Evolutionary conservation across 2,329 filamentous ascomycete species (phyloP).

Genomic region (Cercospora sp.): DNA sequence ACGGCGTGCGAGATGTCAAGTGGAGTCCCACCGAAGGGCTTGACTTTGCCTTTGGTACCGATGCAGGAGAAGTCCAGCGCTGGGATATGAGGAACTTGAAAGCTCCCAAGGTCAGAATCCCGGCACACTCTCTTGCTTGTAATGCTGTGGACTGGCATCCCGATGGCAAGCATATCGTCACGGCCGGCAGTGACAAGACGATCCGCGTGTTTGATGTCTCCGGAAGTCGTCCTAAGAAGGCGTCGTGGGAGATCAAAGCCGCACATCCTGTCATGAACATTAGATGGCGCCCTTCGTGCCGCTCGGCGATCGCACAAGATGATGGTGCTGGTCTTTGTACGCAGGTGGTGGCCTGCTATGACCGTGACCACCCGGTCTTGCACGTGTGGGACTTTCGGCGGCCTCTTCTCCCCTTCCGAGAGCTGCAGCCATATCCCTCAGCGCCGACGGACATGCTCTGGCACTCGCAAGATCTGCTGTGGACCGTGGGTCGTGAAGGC

Average conservation of each 20-base stretch:
- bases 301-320: constrained; percentile 53
- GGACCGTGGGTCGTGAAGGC: constrained; percentile 63
- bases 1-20: constrained; percentile 62
- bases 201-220: constrained; percentile 67
- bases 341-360: constrained; percentile 63
- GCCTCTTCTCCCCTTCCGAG: constrained; percentile 61
- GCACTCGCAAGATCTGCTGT: constrained; percentile 63
- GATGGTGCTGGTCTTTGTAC: constrained; percentile 60
- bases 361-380: constrained; percentile 59
- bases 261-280: constrained; percentile 63
- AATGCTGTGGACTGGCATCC: constrained; percentile 67
- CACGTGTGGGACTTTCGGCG: constrained; percentile 66
- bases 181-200: constrained; percentile 61
- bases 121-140: constrained; percentile 58
- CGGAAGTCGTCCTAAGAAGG: constrained; percentile 58
- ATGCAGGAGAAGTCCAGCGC: constrained; percentile 62
- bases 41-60: constrained; percentile 64
- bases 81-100: constrained; percentile 63
- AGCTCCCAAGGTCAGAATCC: constrained; percentile 59
- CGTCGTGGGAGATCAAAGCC: constrained; percentile 58
- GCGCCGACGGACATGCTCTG: constrained; percentile 62
- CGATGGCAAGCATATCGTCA: constrained; percentile 64
- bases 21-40: constrained; percentile 65
- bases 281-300: constrained; percentile 62
- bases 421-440: constrained; percentile 57